Base-by-base conservation (phyloP, 805 yeast genomes). In the Pichia cephalocereana region DNA sequence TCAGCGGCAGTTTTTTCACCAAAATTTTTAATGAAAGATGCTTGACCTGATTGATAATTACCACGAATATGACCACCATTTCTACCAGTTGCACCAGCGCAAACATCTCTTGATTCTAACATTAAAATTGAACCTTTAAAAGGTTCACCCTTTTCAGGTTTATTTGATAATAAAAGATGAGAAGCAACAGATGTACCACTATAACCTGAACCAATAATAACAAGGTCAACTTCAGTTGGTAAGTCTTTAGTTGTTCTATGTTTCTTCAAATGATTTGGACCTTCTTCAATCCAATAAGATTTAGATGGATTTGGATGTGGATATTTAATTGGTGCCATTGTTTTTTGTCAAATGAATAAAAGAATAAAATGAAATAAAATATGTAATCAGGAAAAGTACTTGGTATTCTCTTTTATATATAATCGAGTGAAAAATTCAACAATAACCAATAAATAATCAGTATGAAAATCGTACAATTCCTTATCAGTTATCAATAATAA, bases 41-140 rank as follows among this genome's bases (percentile, higher is more conserved):
- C 49, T 27, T 60, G 56, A n/a, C 40, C 52, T 37, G 50, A 43
- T 47, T 60, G 57, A 44, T 49, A 51, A 41, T 52, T 56, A 7
- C 76, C 74, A 41, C 71, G 70, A 45, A 74, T 52, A 53, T 74
- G 78, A 1, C 77, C 78, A 18, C 77, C 77, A 47, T 73, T 74
- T 47, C 77, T 57, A 17, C 75, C 77, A 2, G 75, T 70, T 15
- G 77, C 78, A 28, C 62, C 66, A 7, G 69, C 63, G 44, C 67
- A 64, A 4, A 65, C 60, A 46, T 68, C 67, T 46, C 69, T 61
- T 7, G 76, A 75, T 51, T 74, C 78, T 3, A 70, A 45, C 56
- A 57, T 50, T 23, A 56, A 18, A 8, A 56, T 34, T 14, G n/a
- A 14, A 14, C 37, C 37, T 3, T 34, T 34, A 15, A 34, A 34